A percentile compares a stretch with the other conserved stretches of the same genome.
These are phyloP conservation scores for Galeopsis tetrahit DNA, from an alignment of 257 asterid genomes.

Conservation along the genomic window DNA sequence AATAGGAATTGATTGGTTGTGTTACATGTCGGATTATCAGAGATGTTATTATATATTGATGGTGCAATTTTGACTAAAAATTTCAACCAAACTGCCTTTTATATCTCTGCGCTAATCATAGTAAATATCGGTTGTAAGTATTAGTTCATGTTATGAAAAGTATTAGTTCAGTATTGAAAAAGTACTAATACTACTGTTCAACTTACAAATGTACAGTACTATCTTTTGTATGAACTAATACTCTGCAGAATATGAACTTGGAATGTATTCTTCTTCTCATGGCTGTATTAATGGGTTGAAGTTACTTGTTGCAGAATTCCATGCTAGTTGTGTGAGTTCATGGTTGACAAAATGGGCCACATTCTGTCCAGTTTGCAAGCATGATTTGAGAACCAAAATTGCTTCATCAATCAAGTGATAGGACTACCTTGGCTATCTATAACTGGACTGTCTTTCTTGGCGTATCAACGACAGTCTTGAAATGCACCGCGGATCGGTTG, in stretches of 20 bases:
- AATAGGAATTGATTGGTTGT: background rate
- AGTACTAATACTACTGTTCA: too few species aligned
- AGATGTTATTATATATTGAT: background rate
- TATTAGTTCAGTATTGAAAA: too few species aligned
- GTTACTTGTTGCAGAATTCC: constrained; percentile 30
- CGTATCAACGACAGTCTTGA: background rate
- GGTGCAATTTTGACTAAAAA: too few species aligned
- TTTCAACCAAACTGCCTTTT: too few species aligned
- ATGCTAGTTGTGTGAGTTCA: constrained; percentile 36
- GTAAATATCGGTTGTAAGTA: too few species aligned
- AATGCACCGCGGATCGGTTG: background rate
- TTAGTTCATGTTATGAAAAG: too few species aligned
- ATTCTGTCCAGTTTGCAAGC: constrained; percentile 43
- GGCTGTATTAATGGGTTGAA: constrained; percentile 20
- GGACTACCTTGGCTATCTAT: background rate
- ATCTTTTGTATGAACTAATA: too few species aligned
- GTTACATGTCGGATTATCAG: background rate
- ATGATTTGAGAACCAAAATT: constrained; percentile 27
- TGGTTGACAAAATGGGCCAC: constrained; percentile 43
- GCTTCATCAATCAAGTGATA: constrained; percentile 27
- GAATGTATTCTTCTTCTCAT: constrained; percentile 11
- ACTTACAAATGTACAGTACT: too few species aligned
- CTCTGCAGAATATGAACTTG: too few species aligned
- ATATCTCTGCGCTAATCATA: too few species aligned
- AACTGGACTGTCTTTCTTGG: constrained; percentile 11